Evolutionary conservation across 2,329 filamentous ascomycete species (phyloP), one percentile per base, ranked within the genome.

Genomic region (Paradendryphiella salina): DNA sequence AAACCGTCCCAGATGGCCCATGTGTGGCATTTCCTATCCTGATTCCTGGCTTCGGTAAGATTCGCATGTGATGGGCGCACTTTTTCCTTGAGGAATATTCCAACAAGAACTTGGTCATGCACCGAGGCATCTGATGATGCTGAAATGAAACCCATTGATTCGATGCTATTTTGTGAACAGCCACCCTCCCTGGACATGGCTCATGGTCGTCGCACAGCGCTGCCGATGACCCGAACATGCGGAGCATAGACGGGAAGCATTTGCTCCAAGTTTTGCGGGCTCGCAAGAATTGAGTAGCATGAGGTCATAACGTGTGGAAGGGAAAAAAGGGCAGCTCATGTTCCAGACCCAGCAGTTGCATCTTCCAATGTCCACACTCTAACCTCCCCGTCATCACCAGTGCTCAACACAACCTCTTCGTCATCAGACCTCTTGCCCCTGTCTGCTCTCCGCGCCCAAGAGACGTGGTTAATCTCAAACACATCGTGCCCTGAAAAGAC

Each of bases 381-480:
- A 21, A 96, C 88, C 44, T 88, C 80, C 0, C 94, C 94, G 74
- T 97, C 92, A 70, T 99, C 94, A 0, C 93, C 94, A 0, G 92
- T 96, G 13, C 88, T 94, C 15, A 97, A 78, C 38, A 99, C 78
- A 70, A 96, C 87, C 75, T 97, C 93, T 64, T 96, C 90, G 18
- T 74, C 79, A 1, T 82, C 80, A n/a, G 50, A 79, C 56, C 75
- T 79, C 67, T 80, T 80, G 1, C 77, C 86, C 41, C 80, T 79
- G 70, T 96, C 91, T 50, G 84, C 88, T 50, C 92, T 81, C 62
- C 81, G 83, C 59, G 90, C 91, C 94, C 94, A 99, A 1, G 84
- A 85, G 40, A 94, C 82, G 73, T 96, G 91, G 66, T 99, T 99
- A 57, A 97, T 82, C 75, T 99, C 94, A 67, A 93, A 96, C 2